phyloP scores from a whole-genome alignment of 2,329 filamentous ascomycete species.

The Scolecobasidium constrictum region DNA sequence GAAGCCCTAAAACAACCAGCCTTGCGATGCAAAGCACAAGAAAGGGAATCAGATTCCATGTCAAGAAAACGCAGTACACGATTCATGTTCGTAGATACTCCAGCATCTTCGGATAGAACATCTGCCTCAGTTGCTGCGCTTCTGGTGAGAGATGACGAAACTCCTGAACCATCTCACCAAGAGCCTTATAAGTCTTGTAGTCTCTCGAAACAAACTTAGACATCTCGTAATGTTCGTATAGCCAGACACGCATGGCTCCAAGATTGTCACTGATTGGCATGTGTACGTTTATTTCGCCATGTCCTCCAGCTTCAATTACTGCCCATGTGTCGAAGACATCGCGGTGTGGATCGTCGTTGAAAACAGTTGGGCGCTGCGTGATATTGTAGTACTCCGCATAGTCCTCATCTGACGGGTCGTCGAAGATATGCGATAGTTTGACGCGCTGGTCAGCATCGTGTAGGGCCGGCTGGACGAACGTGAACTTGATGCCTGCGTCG shows the following conservation, averaged over 20 bases:
- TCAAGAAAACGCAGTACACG: too few relatives aligned
- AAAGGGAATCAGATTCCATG: too few relatives aligned
- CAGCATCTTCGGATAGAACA: neutral
- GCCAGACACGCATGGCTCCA: neutral
- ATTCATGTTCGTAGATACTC: too few relatives aligned
- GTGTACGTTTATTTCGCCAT: neutral
- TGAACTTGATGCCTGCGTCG: neutral
- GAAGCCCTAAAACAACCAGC: too few relatives aligned
- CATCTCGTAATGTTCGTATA: neutral
- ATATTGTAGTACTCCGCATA: neutral
- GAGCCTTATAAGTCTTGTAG: neutral
- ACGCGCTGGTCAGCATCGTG: neutral
- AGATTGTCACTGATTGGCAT: neutral
- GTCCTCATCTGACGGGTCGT: neutral
- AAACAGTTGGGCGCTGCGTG: neutral
- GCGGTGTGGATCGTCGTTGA: neutral
- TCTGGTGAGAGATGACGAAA: neutral
- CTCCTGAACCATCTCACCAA: neutral
- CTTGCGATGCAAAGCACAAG: too few relatives aligned
- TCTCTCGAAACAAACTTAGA: neutral
- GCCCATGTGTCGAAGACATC: neutral
- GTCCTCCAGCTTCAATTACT: neutral
- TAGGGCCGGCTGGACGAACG: neutral
- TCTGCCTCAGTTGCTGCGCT: neutral
- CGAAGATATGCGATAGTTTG: neutral